These are phyloP conservation scores for Termitomyces sp. DNA, from an alignment of 768 basidiomycete species.

Conservation along the genomic window DNA sequence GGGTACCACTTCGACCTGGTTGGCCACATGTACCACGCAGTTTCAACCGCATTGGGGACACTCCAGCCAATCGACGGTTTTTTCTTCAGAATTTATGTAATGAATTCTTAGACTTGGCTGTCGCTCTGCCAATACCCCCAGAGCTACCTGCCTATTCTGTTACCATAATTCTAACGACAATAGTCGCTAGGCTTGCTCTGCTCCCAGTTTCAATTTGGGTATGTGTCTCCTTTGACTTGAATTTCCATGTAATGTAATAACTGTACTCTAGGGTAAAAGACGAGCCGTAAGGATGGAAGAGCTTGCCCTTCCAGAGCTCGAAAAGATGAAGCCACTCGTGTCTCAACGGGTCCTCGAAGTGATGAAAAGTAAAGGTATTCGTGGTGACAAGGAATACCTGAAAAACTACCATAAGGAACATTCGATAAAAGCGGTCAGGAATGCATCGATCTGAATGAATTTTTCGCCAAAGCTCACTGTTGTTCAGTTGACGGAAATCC, in stretches of 20 bases:
- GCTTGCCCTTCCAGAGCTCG: constrained; percentile 53
- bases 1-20: constrained; percentile 24
- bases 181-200: constrained; percentile 56
- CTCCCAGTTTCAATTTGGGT: constrained; percentile 81
- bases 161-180: constrained; percentile 68
- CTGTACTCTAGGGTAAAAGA: constrained; percentile 48
- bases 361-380: constrained; percentile 55
- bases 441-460: neutral
- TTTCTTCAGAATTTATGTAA: constrained; percentile 47
- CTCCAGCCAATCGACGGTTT: constrained; percentile 21
- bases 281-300: constrained; percentile 61
- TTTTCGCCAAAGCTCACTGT: constrained; percentile 1
- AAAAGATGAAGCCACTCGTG: constrained; percentile 42
- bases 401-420: constrained; percentile 45
- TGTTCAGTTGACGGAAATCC: constrained; percentile 47
- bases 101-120: constrained; percentile 73
- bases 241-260: constrained; percentile 3
- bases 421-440: constrained; percentile 43
- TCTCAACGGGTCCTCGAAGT: constrained; percentile 39
- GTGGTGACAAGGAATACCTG: constrained; percentile 51
- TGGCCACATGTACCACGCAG: constrained; percentile 10
- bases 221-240: constrained; percentile 16
- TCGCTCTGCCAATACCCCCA: constrained; percentile 70
- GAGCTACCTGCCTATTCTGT: constrained; percentile 69
- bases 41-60: constrained; percentile 9